Evolutionary conservation across 768 basidiomycete species (phyloP).

Genomic region (Phylloporus sp.): DNA sequence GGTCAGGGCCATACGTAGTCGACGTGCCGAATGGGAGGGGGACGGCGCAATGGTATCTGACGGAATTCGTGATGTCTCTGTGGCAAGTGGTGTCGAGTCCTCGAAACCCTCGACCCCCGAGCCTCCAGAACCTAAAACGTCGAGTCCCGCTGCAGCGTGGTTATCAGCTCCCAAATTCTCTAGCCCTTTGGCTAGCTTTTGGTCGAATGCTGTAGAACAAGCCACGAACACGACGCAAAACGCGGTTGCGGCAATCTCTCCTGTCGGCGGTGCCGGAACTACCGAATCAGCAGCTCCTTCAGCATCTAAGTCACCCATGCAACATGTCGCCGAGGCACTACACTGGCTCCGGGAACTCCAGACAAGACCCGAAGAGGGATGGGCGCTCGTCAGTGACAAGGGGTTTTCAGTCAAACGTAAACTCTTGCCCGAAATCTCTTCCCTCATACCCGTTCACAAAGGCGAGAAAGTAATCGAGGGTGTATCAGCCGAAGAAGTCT

Average conservation of each 20-base stretch:
- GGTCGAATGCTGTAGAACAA: slow-evolving; percentile 72
- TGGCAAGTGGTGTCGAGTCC: slow-evolving; percentile 14
- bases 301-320: slow-evolving; percentile 65
- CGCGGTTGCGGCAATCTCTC: slow-evolving; percentile 74
- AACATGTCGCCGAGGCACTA: slow-evolving; percentile 79
- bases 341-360: slow-evolving; percentile 76
- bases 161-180: slow-evolving; percentile 62
- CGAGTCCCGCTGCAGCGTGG: slow-evolving; percentile 33
- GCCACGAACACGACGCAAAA: slow-evolving; percentile 70
- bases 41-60: slow-evolving; percentile 35
- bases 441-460: slow-evolving; percentile 78
- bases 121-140: slow-evolving; percentile 13
- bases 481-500: slow-evolving; percentile 88
- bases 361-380: slow-evolving; percentile 54
- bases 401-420: slow-evolving; percentile 74
- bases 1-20: slow-evolving; percentile 60
- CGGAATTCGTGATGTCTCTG: slow-evolving; percentile 14
- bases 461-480: slow-evolving; percentile 92
- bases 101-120: slow-evolving; percentile 20
- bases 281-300: slow-evolving; percentile 44
- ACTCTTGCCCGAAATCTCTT: slow-evolving; percentile 71
- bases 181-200: slow-evolving; percentile 67
- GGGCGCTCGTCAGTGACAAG: slow-evolving; percentile 76
- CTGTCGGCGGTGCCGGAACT: slow-evolving; percentile 36
- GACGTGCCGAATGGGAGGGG: slow-evolving; percentile 70